Evolutionary conservation across 805 yeast genomes (phyloP), one percentile per base, ranked within the genome.

Genomic region (Candida caryicola): DNA sequence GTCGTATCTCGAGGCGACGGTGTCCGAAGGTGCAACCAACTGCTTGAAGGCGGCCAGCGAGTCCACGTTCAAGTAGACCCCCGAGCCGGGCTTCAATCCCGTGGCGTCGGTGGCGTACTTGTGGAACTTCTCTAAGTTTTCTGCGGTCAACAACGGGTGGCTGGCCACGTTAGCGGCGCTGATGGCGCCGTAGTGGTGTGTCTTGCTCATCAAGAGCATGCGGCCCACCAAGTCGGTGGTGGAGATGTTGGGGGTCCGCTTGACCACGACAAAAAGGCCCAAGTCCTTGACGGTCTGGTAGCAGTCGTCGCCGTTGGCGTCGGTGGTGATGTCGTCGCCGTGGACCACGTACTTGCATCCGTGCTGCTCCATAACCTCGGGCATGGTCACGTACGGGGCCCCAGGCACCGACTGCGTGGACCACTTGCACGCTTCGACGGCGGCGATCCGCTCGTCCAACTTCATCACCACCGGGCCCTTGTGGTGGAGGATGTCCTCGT

Each of bases 261-360:
- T 89, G 31, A 93, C 98, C n/a, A 87, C 88, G 15, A 82, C 74
- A 57, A 91, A 86, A 48, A 91, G 66, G n/a, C 95, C 95, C 55
- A 79, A 62, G 37, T 86, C 87, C 58, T 91, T 90, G 48, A 90
- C 86, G 17, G 60, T 72, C 41, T 84, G 82, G 63, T 93, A 93
- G 54, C 97, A 88, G 63, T 93, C 99, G 40, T 86, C 81, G 2
- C 99, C 99, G 54, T 87, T 74, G 12, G 96, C 96, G 62, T 93
- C 98, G 2, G 97, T 85, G 17, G 97, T 93, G 48, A 93, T 88
- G 57, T 93, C 99, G 62, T 93, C 99, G 5, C 99, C 99, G 60
- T 93, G 99, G 8, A 93, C 96, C n/a, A 93, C 99, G 58, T 81
- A 93, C 54, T 78, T 64, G 66, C 99, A 93, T 5, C 76, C 77